Percentiles rank a stretch among this genome's conserved stretches.
These are phyloP conservation scores for Malus fusca DNA, from an alignment of 306 rosid genomes.

Conservation along the genomic window DNA sequence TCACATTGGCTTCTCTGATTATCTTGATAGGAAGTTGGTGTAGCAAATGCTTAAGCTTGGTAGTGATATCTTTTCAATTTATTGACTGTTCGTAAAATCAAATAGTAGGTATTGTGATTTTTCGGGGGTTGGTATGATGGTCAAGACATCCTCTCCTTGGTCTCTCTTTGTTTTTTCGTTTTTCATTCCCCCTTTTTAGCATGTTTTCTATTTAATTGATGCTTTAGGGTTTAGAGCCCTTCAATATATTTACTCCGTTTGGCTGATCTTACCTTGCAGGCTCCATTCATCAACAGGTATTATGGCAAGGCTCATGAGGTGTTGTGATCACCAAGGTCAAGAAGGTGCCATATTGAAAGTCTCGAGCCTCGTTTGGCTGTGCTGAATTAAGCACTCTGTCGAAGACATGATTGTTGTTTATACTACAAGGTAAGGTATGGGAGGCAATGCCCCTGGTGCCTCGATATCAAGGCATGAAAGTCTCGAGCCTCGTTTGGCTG, in stretches of 20 bases:
- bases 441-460: conserved; percentile 41
- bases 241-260: background rate
- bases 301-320: conserved; percentile 84
- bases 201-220: background rate
- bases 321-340: conserved; percentile 32
- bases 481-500: conserved; percentile 1
- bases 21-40: background rate
- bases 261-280: conserved; percentile 38
- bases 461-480: background rate
- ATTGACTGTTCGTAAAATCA: background rate
- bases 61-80: background rate
- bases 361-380: background rate
- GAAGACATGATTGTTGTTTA: background rate
- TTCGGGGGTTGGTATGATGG: background rate
- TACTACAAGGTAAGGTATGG: conserved; percentile 2
- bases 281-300: conserved; percentile 76
- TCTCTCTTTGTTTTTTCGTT: background rate
- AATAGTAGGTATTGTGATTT: background rate
- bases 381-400: background rate
- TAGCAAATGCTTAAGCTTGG: background rate
- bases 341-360: background rate
- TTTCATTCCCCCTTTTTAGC: background rate
- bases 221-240: background rate
- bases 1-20: background rate
- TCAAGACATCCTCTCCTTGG: background rate